Conservation (phyloP, 2,329 filamentous ascomycete genomes). For the Clonostachys solani region DNA sequence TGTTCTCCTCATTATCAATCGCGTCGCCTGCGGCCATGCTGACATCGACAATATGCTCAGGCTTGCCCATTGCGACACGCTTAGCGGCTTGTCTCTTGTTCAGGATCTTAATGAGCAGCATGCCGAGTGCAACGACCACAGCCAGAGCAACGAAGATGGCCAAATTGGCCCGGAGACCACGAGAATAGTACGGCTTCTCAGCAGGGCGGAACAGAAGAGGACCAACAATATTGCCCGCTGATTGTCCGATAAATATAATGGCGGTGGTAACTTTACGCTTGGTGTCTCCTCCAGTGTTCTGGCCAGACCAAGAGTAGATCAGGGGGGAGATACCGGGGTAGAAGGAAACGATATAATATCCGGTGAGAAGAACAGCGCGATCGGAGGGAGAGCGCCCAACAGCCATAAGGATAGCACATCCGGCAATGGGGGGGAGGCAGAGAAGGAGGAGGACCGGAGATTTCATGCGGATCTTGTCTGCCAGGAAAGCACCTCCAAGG, state of each 20-base stretch:
- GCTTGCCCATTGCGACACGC: constrained; percentile 28
- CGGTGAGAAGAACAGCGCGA: constrained; percentile 45
- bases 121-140: constrained; percentile 29
- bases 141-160: constrained; percentile 54
- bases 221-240: constrained; percentile 61
- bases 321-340: constrained; percentile 53
- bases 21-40: constrained; percentile 37
- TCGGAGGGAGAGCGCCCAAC: constrained; percentile 38
- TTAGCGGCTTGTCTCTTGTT: constrained; percentile 40
- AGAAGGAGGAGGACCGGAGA: constrained; percentile 47
- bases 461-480: constrained; percentile 50
- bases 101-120: constrained; percentile 35
- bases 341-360: constrained; percentile 56
- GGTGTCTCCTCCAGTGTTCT: constrained; percentile 61
- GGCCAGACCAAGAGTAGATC: constrained; percentile 51
- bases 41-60: constrained; percentile 48
- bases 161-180: constrained; percentile 56
- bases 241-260: constrained; percentile 57
- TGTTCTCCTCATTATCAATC: constrained; percentile 10
- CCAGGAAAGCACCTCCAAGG: constrained; percentile 50
- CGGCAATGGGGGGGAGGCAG: constrained; percentile 52
- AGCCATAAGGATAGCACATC: constrained; percentile 47
- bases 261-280: constrained; percentile 62
- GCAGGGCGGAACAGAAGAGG: constrained; percentile 54
- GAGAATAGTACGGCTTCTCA: constrained; percentile 52